phyloP scores from a whole-genome alignment of 306 rosid species.

The Acacia confusa region DNA sequence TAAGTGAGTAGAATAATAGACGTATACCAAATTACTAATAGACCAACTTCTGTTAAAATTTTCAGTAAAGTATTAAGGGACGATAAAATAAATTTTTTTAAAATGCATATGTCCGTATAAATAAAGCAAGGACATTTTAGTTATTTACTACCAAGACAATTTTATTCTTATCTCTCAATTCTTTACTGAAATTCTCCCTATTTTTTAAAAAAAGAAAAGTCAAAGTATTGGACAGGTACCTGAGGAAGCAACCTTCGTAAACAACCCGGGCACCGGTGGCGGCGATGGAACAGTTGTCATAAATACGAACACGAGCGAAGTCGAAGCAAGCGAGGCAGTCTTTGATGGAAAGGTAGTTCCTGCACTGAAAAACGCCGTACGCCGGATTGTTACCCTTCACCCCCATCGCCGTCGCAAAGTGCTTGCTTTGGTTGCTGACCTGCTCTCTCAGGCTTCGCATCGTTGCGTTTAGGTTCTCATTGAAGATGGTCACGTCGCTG shows the following conservation, averaged over 20 bases:
- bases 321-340: constrained; percentile 54
- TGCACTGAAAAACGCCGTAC: constrained; percentile 39
- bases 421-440: constrained; percentile 33
- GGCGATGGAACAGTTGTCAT: constrained; percentile 43
- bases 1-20: too few species aligned
- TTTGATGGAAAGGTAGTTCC: constrained; percentile 26
- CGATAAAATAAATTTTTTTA: too few species aligned
- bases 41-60: too few species aligned
- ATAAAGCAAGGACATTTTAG: too few species aligned
- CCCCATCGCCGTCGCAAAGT: constrained; percentile 40
- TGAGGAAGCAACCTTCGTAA: constrained; percentile 73
- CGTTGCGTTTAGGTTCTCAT: constrained; percentile 39
- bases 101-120: too few species aligned
- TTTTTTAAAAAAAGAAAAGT: not conserved
- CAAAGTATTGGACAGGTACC: constrained; percentile 29
- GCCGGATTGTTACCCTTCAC: constrained; percentile 26
- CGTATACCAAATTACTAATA: too few species aligned
- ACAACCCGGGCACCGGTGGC: constrained; percentile 60
- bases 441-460: constrained; percentile 35
- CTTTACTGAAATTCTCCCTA: too few species aligned
- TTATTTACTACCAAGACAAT: too few species aligned
- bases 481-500: constrained; percentile 32
- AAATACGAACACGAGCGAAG: constrained; percentile 41
- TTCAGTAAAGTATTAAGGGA: too few species aligned
- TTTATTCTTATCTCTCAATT: too few species aligned